Evolutionary conservation across 2,329 filamentous ascomycete species (phyloP).

Genomic region (Didymella arachidicola): DNA sequence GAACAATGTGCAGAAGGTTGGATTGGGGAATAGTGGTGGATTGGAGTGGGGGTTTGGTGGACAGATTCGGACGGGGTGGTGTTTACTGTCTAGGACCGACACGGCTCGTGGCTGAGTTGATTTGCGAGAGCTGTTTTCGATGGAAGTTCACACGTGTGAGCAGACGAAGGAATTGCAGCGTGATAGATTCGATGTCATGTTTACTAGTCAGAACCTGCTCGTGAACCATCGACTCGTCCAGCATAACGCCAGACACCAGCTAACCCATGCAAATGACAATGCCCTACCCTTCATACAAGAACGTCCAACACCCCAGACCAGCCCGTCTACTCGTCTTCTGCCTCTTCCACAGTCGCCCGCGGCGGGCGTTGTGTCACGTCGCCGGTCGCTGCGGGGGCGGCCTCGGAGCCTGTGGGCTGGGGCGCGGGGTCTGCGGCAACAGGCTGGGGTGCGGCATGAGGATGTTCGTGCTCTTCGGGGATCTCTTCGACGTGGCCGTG

Average conservation of each 20-base stretch:
- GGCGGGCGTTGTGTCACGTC: slow-evolving; percentile 39
- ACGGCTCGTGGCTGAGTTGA: too few relatives aligned
- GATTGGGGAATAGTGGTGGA: too few relatives aligned
- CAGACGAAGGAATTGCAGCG: not conserved
- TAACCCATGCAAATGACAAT: slow-evolving; percentile 21
- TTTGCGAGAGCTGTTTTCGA: too few relatives aligned
- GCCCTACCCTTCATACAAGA: not conserved
- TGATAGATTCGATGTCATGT: not conserved
- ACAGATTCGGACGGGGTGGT: too few relatives aligned
- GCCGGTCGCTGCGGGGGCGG: slow-evolving; percentile 24
- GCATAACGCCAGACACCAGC: slow-evolving; percentile 15
- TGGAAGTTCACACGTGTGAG: too few relatives aligned
- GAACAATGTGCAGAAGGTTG: too few relatives aligned
- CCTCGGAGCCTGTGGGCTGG: slow-evolving; percentile 40
- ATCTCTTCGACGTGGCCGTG: slow-evolving; percentile 16
- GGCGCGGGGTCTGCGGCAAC: slow-evolving; percentile 38
- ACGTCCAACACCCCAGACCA: not conserved
- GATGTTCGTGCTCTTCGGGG: slow-evolving; percentile 11
- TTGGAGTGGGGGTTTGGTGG: too few relatives aligned
- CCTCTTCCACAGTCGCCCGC: slow-evolving; percentile 50
- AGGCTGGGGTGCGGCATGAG: slow-evolving; percentile 3
- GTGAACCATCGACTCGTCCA: not conserved
- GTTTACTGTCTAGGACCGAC: too few relatives aligned
- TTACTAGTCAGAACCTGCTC: not conserved
- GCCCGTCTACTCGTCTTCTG: slow-evolving; percentile 46